phyloP scores from a whole-genome alignment of 2,329 filamentous ascomycete species.

The Aotearoamyces nothofagi region DNA sequence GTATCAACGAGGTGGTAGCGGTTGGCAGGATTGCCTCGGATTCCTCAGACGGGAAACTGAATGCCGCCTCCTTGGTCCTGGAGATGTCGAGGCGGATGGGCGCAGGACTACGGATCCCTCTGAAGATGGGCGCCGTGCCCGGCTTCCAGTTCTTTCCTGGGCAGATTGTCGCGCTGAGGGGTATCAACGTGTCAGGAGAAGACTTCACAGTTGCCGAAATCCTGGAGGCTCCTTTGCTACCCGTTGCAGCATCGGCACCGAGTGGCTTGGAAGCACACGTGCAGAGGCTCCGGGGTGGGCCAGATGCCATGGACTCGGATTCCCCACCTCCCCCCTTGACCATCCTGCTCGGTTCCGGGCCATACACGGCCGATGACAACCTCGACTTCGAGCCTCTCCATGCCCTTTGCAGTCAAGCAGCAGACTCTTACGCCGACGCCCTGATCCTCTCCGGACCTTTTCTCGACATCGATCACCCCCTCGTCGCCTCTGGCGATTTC shows the following conservation, averaged over 20 bases:
- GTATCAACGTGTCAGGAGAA: constrained; percentile 73
- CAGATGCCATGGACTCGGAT: constrained; percentile 46
- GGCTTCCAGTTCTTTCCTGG: constrained; percentile 83
- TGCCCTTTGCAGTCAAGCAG: constrained; percentile 64
- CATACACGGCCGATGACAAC: constrained; percentile 86
- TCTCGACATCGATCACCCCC: constrained; percentile 78
- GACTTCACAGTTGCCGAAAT: constrained; percentile 71
- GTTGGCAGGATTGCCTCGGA: constrained; percentile 89
- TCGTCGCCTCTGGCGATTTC: constrained; percentile 69
- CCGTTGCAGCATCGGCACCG: constrained; percentile 55
- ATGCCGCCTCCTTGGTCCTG: constrained; percentile 69
- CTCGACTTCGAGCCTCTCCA: constrained; percentile 80
- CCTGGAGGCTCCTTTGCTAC: constrained; percentile 59
- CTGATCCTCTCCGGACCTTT: constrained; percentile 78
- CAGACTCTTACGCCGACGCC: constrained; percentile 59
- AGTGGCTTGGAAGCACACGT: constrained; percentile 52
- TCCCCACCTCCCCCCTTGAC: constrained; percentile 50
- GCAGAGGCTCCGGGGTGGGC: constrained; percentile 48
- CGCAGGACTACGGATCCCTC: constrained; percentile 63
- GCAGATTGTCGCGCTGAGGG: constrained; percentile 76
- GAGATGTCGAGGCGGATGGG: constrained; percentile 79
- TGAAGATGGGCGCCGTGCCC: constrained; percentile 56
- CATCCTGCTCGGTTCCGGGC: constrained; percentile 66
- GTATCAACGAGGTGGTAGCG: constrained; percentile 74
- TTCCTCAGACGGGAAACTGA: constrained; percentile 71